These are phyloP conservation scores for Kuraishia ogatae DNA, from an alignment of 805 yeast genomes.

Conservation along the genomic window DNA sequence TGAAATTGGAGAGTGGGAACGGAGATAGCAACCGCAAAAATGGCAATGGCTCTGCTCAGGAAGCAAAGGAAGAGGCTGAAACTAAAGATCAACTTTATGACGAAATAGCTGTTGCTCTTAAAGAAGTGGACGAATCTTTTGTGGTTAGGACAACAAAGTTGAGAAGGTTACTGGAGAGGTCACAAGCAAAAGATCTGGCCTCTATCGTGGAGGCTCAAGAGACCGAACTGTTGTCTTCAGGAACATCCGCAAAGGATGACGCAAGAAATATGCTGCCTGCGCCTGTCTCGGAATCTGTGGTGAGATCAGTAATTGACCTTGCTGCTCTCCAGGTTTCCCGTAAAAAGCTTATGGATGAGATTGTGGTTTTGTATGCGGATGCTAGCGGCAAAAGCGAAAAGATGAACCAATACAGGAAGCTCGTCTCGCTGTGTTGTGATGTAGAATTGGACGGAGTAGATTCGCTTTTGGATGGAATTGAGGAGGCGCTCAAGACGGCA, in stretches of 20 bases:
- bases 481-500: slow-evolving; percentile 9
- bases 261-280: slow-evolving; percentile 11
- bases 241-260: slow-evolving; percentile 9
- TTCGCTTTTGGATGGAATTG: slow-evolving; percentile 53
- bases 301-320: slow-evolving; percentile 29
- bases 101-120: background rate
- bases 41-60: background rate
- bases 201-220: slow-evolving; percentile 30
- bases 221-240: slow-evolving; percentile 11
- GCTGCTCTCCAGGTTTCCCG: slow-evolving; percentile 47
- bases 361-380: slow-evolving; percentile 23
- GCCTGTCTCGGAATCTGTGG: slow-evolving; percentile 12
- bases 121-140: slow-evolving; percentile 1
- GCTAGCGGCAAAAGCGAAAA: slow-evolving; percentile 39
- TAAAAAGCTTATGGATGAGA: slow-evolving; percentile 42
- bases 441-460: slow-evolving; percentile 62
- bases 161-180: slow-evolving; percentile 25
- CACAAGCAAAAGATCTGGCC: slow-evolving; percentile 37
- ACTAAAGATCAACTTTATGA: background rate
- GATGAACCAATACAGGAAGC: slow-evolving; percentile 58
- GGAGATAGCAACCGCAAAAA: background rate
- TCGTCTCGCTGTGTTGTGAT: slow-evolving; percentile 63
- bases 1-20: slow-evolving; percentile 1
- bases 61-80: no score
- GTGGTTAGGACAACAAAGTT: slow-evolving; percentile 5